Conservation (phyloP, 1,139 yeast genomes). For the Suhomyces panamericanus region DNA sequence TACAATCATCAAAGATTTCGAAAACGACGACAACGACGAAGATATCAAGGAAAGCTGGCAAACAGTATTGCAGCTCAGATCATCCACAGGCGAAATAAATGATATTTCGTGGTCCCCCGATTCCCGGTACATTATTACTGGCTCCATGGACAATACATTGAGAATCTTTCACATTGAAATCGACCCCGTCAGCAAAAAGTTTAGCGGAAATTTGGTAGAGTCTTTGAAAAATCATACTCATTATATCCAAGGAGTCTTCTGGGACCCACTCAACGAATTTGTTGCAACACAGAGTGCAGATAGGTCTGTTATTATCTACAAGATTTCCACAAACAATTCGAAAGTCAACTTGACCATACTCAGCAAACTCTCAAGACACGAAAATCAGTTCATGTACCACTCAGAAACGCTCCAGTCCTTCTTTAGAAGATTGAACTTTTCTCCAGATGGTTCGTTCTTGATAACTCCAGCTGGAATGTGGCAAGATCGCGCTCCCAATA, state of each 20-base stretch:
- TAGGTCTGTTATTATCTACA: constrained; percentile 69
- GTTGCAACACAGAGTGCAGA: constrained; percentile 91
- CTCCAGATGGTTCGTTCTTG: constrained; percentile 85
- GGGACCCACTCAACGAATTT: constrained; percentile 85
- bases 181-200: constrained; percentile 8
- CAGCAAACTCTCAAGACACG: constrained; percentile 28
- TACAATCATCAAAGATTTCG: constrained; percentile 55
- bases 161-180: constrained; percentile 57
- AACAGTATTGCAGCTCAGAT: constrained; percentile 53
- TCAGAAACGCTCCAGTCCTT: constrained; percentile 88
- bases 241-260: constrained; percentile 91
- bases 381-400: constrained; percentile 58
- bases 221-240: constrained; percentile 76
- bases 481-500: not conserved
- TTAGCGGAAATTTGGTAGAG: constrained; percentile 58
- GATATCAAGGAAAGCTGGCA: constrained; percentile 76
- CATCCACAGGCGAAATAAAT: constrained; percentile 74
- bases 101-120: constrained; percentile 93
- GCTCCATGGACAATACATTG: constrained; percentile 86
- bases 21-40: constrained; percentile 48
- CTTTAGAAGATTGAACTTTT: constrained; percentile 78
- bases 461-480: constrained; percentile 74
- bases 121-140: constrained; percentile 71
- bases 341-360: constrained; percentile 13
- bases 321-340: not conserved